Conservation (phyloP, 106 monocot genomes). For the Gastrodia elata region DNA sequence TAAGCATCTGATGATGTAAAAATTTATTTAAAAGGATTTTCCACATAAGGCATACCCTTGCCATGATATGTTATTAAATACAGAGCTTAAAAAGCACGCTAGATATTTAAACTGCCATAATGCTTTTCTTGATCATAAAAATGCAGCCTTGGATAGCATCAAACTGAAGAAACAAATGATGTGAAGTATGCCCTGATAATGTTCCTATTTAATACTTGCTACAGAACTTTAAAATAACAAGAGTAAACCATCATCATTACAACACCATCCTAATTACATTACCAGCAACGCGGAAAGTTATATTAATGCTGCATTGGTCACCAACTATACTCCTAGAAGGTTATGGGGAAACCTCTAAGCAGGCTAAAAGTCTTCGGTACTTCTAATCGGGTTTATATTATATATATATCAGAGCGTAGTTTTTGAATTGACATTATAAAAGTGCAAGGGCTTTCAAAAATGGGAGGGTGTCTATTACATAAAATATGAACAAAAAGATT, state of each 20-base stretch:
- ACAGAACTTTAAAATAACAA: not conserved
- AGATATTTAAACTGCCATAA: no score
- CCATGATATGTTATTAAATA: not conserved
- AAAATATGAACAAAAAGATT: not conserved
- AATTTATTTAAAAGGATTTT: not conserved
- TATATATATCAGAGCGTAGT: not conserved
- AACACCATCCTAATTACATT: not conserved
- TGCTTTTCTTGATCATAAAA: no score
- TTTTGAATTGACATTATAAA: not conserved
- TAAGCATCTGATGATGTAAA: not conserved
- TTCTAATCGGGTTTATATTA: not conserved
- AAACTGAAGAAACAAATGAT: no score
- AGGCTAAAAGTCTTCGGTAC: not conserved
- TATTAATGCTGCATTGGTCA: not conserved
- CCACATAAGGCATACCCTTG: not conserved
- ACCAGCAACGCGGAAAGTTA: no score
- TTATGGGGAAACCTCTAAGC: not conserved
- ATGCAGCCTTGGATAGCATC: no score
- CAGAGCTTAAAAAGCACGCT: no score
- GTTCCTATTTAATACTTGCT: not conserved
- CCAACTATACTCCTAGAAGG: not conserved
- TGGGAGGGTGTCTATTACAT: not conserved
- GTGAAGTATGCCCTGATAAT: no score
- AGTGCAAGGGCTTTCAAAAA: not conserved
- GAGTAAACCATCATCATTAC: not conserved